Base-by-base conservation (phyloP, 805 yeast species). In the Vanderwaltozyma polyspora region DNA sequence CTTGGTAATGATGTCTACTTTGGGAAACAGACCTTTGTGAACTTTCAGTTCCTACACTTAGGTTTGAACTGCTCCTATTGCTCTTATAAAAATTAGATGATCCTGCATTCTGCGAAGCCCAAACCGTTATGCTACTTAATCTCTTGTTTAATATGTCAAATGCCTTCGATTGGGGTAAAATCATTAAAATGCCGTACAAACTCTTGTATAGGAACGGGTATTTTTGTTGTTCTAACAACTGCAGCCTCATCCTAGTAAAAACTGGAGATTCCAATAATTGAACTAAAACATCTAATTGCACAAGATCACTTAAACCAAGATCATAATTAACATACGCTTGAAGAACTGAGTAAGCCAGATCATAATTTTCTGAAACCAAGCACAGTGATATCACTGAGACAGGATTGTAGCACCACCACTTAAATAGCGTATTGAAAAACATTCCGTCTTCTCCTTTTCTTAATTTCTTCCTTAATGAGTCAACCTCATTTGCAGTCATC, bases 191-290 rank as follows among this genome's bases (percentile, higher is more conserved):
- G 2, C 97, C 98, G 54, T 85, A 91, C 21, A 91, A 67, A 34
- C 95, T 82, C 52, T 85, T 84, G 66, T 79, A 83, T 23, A 91
- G 61, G 48, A 70, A 81, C 1, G 93, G 94, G 51, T 81, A 70
- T 42, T 70, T 73, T 31, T 78, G 83, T 1, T 95, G 95, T 49
- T 84, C 94, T 31, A 91, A 62, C n/a, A 91, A 63, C 57, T 89
- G 95, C 35, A 91, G 63, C 38, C 98, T 70, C 42, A 87, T 66
- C 46, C 81, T 76, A 14, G 94, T 79, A 56, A 91, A 87, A 2
- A 86, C 87, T 1, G 96, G 97, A 2, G 94, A 79, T 57, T 91
- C 98, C 12, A 91, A 63, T 19, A 89, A 61, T 55, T 91, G 97
- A 6, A 91, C 93, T 27, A 91, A 63, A 19, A 86, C 72, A 60